A percentile compares a stretch with the other conserved stretches of the same genome.
Conservation (phyloP, 2,329 filamentous ascomycete species). For the Penicillium psychrosexuale region DNA sequence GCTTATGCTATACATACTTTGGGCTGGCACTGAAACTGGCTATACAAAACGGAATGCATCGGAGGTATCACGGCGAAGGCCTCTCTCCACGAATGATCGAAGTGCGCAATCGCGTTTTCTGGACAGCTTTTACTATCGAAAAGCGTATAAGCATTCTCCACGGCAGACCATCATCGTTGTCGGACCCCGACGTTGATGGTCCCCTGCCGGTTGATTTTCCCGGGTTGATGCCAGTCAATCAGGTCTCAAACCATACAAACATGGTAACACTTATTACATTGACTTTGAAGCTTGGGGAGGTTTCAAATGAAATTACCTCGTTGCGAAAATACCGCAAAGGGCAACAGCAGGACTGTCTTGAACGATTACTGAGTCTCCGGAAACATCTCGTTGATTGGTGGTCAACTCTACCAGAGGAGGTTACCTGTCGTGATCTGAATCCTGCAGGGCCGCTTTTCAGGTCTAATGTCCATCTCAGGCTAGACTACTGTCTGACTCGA, state of each 20-base stretch:
- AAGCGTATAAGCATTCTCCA: constrained; percentile 57
- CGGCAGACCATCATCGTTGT: constrained; percentile 54
- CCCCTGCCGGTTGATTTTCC: constrained; percentile 51
- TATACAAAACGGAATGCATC: constrained; percentile 61
- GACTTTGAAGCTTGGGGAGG: constrained; percentile 41
- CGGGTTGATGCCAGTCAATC: constrained; percentile 42
- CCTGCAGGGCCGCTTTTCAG: constrained; percentile 45
- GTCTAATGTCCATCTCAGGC: constrained; percentile 50
- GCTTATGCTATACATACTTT: constrained; percentile 57
- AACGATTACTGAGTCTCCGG: constrained; percentile 38
- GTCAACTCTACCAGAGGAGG: constrained; percentile 39
- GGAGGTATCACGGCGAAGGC: constrained; percentile 49
- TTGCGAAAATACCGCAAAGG: constrained; percentile 40
- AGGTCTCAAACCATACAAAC: constrained; percentile 46
- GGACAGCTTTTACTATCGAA: constrained; percentile 57
- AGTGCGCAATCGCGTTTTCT: constrained; percentile 56
- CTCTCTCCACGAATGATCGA: constrained; percentile 51
- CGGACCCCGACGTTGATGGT: constrained; percentile 53
- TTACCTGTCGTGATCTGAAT: constrained; percentile 42
- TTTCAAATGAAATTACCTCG: constrained; percentile 41
- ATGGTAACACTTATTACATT: constrained; percentile 49
- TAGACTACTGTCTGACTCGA: constrained; percentile 54
- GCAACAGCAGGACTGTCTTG: constrained; percentile 42
- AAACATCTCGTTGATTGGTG: constrained; percentile 45
- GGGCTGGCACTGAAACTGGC: constrained; percentile 56